A percentile compares a stretch with the other conserved stretches of the same genome.
phyloP scores from a whole-genome alignment of 768 basidiomycete species.

The Suillus brevipes region DNA sequence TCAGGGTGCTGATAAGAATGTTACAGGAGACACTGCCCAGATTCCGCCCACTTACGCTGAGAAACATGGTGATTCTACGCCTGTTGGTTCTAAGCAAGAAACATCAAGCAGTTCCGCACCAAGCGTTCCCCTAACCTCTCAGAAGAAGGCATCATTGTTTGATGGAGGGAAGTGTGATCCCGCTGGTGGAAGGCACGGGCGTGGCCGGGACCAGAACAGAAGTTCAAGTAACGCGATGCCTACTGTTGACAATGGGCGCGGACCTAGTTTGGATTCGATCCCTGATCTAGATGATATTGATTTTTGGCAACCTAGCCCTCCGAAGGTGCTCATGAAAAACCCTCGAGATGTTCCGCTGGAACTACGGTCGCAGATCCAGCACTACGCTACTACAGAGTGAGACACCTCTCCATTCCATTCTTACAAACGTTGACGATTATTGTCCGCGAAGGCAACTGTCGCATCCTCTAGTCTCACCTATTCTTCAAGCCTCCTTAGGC shows the following conservation, averaged over 20 bases:
- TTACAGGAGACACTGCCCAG: constrained; percentile 20
- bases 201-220: neutral
- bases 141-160: constrained; percentile 32
- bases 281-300: constrained; percentile 26
- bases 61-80: constrained; percentile 18
- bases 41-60: constrained; percentile 1
- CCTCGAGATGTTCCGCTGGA: constrained; percentile 45
- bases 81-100: constrained; percentile 9
- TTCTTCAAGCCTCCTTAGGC: constrained; percentile 69
- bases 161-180: neutral
- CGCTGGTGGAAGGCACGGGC: neutral
- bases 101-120: no score
- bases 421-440: neutral
- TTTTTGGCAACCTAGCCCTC: constrained; percentile 53
- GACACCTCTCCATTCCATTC: constrained; percentile 21
- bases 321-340: constrained; percentile 55
- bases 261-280: neutral
- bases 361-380: constrained; percentile 66
- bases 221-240: neutral
- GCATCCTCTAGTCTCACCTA: constrained; percentile 73
- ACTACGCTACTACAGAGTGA: constrained; percentile 74
- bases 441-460: constrained; percentile 46
- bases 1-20: constrained; percentile 36
- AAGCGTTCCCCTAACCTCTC: constrained; percentile 21
- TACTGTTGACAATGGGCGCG: neutral